Evolutionary conservation across 768 basidiomycete species (phyloP).

Genomic region (Kwoniella dejecticola): DNA sequence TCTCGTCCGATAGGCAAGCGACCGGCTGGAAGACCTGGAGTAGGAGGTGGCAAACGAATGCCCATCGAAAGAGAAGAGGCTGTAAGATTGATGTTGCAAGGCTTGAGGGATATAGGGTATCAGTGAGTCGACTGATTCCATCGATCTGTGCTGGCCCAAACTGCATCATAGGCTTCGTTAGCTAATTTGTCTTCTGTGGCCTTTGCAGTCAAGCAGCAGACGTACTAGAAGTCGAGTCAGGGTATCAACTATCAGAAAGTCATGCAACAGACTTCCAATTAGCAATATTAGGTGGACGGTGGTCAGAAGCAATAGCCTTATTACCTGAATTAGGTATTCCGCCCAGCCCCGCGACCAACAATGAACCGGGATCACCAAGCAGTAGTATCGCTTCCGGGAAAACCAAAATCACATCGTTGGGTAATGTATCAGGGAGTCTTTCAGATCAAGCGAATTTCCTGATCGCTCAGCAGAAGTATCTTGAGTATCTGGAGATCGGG

Average conservation of each 20-base stretch:
- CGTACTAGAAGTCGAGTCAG: slow-evolving; percentile 88
- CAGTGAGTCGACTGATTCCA: slow-evolving; percentile 56
- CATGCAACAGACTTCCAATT: slow-evolving; percentile 78
- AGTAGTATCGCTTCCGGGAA: slow-evolving; percentile 36
- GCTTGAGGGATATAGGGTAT: slow-evolving; percentile 80
- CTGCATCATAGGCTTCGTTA: too few relatives aligned
- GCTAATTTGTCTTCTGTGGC: slow-evolving; percentile 59
- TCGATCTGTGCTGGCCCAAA: slow-evolving; percentile 1
- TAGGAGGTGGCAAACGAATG: slow-evolving; percentile 33
- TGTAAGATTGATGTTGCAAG: slow-evolving; percentile 83
- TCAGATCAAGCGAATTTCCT: slow-evolving; percentile 77
- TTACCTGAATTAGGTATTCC: slow-evolving; percentile 69
- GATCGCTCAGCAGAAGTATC: slow-evolving; percentile 92
- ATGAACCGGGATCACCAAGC: slow-evolving; percentile 58
- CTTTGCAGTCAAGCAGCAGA: slow-evolving; percentile 75
- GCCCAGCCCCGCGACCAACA: slow-evolving; percentile 53
- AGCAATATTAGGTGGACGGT: slow-evolving; percentile 75
- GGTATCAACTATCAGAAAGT: slow-evolving; percentile 77
- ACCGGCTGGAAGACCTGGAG: slow-evolving; percentile 3
- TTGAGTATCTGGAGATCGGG: slow-evolving; percentile 82
- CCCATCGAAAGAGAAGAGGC: slow-evolving; percentile 82
- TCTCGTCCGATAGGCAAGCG: neutral
- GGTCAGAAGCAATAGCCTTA: slow-evolving; percentile 74
- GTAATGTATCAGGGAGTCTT: slow-evolving; percentile 23
- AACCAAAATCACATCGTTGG: slow-evolving; percentile 13